phyloP scores from a whole-genome alignment of 345 rosid species.

The Euphorbia lathyris region DNA sequence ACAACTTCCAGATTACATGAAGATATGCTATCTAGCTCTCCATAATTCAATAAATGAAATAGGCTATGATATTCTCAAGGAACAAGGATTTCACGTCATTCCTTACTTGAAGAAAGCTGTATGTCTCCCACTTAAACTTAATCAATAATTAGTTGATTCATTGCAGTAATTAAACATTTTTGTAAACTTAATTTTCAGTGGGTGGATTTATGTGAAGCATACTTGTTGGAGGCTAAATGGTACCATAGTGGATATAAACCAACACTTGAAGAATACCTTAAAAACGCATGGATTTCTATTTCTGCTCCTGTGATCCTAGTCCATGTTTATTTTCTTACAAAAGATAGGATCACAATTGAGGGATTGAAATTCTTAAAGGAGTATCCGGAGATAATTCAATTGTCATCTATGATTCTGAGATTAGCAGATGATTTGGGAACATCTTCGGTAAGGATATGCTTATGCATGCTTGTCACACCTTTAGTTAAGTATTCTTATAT shows the following conservation, averaged over 20 bases:
- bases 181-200: conserved; percentile 4
- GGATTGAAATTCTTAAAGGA: background rate
- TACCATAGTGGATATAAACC: conserved; percentile 10
- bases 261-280: conserved; percentile 18
- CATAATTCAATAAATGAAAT: conserved; percentile 30
- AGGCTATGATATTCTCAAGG: conserved; percentile 27
- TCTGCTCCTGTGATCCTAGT: conserved; percentile 9
- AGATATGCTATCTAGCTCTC: conserved; percentile 33
- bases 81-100: conserved; percentile 27
- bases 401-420: conserved; percentile 3
- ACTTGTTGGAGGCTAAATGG: conserved; percentile 8
- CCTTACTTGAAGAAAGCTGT: conserved; percentile 39
- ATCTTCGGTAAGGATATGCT: conserved; percentile 12
- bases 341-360: background rate
- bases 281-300: conserved; percentile 16
- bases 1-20: conserved; percentile 43
- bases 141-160: no score
- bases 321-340: background rate
- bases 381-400: background rate
- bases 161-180: no score
- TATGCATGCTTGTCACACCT: no score
- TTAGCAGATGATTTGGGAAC: conserved; percentile 21
- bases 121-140: conserved; percentile 1
- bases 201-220: background rate
- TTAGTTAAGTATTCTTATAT: no score